Base-by-base conservation (phyloP, 345 rosid genomes). In the Syzygium grande region DNA sequence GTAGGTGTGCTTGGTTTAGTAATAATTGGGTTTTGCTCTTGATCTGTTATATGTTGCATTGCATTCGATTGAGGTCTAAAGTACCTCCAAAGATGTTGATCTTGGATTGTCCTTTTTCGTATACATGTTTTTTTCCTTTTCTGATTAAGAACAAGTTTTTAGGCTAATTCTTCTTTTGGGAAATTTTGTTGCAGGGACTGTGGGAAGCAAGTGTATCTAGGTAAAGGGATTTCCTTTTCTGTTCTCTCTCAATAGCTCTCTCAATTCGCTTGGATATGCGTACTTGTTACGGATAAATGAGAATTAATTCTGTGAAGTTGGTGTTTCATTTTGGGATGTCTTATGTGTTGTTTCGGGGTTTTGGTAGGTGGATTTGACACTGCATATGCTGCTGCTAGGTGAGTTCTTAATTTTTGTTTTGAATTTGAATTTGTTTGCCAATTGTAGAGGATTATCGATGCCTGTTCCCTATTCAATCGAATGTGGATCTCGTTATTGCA, bases 351-450 rank as follows among this genome's bases (percentile, higher is more conserved):
- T 52, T n/a, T 88, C 43, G 78, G 84, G 43, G 23, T 52, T 43
- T 90, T 86, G 21, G 85, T 86, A 97, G 99, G 99, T 11, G 99
- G 99, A 86, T 97, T 97, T 92, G 99, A 97, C 90, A 97, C 99
- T 83, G 99, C 99, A 49, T 95, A 95, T 91, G 91, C 96, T 90
- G 99, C 99, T 58, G 99, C 99, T 79, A 94, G 99, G 99, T 96
- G 88, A 87, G 68, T 19, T 9, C 59, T 84, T 46, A 5, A 15
- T 56, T 54, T 27, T 46, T 9, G 63, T 11, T 43, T 13, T n/a
- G 19, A 56, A 53, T 80, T 52, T 27, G 73, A 29, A 29, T 87
- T 27, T 7, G 51, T 19, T 84, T n/a, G 29, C 30, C 14, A 34
- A 34, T 65, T 56, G 22, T 88, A 16, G 53, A n/a, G 58, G 58